phyloP scores from a whole-genome alignment of 129 eudicot species.

The Calendula officinalis region DNA sequence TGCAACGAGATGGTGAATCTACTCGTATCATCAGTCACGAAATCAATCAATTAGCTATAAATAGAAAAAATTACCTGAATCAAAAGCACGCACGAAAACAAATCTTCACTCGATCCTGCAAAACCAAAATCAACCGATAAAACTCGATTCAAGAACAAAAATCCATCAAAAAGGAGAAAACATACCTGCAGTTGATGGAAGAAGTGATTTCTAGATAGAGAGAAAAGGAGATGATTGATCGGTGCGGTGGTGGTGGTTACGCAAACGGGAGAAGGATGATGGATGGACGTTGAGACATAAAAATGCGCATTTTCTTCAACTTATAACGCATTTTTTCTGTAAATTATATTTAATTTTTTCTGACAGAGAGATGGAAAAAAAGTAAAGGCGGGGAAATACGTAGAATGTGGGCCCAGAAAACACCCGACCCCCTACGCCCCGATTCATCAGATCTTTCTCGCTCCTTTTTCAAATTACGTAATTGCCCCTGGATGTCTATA shows the following conservation, averaged over 20 bases:
- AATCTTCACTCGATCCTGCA: conserved; percentile 22
- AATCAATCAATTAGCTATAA: not conserved
- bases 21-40: not conserved
- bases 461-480: not conserved
- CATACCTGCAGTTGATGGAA: conserved; percentile 22
- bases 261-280: conserved; percentile 15
- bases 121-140: conserved; percentile 19
- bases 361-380: conserved; percentile 31
- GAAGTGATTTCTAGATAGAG: not conserved
- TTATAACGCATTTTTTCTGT: conserved; percentile 10
- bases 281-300: conserved; percentile 36
- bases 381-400: conserved; percentile 40
- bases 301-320: conserved; percentile 11
- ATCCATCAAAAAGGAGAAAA: not conserved
- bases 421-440: conserved; percentile 39
- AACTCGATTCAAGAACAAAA: not conserved
- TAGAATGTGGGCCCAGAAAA: conserved; percentile 30
- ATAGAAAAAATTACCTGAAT: conserved; percentile 16
- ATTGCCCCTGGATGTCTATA: conserved; percentile 10
- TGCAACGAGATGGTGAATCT: conserved; percentile 11
- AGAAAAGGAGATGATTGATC: conserved; percentile 11
- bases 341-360: conserved; percentile 1
- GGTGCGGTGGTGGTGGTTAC: conserved; percentile 28
- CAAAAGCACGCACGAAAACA: not conserved
- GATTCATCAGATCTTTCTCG: conserved; percentile 26